Conservation (phyloP, 1,284 basidiomycete genomes). For the Ustilago xerochloae region DNA sequence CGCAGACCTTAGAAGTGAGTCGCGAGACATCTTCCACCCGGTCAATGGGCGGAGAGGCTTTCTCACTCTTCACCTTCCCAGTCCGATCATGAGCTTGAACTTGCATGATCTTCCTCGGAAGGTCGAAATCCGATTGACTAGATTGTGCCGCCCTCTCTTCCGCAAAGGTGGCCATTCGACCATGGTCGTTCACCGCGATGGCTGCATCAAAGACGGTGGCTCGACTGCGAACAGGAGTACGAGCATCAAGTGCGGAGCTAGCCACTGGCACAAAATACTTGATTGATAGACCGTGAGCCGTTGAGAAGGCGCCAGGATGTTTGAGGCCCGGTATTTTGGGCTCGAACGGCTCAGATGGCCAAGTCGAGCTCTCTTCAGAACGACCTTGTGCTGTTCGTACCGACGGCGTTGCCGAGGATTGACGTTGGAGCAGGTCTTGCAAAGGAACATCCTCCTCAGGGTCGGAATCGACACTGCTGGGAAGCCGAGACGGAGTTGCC, state of each 20-base stretch:
- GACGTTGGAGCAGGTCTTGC: conserved; percentile 29
- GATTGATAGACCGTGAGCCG: conserved; percentile 10
- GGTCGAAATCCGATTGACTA: not conserved
- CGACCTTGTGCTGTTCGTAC: not conserved
- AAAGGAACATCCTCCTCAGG: conserved; percentile 37
- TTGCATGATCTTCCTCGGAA: conserved; percentile 16
- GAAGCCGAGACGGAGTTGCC: not conserved
- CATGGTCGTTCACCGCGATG: conserved; percentile 24
- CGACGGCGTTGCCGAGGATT: not conserved
- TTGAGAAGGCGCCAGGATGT: conserved; percentile 3
- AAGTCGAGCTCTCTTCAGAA: not conserved
- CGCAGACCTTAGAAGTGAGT: conserved; percentile 41
- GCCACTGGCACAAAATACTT: conserved; percentile 20
- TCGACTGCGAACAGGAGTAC: conserved; percentile 5
- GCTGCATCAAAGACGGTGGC: conserved; percentile 24
- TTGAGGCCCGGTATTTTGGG: conserved; percentile 4
- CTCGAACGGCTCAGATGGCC: conserved; percentile 15
- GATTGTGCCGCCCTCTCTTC: not conserved
- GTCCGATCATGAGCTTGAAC: conserved; percentile 7
- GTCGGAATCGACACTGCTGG: conserved; percentile 19
- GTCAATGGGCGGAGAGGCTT: conserved; percentile 17
- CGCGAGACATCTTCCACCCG: conserved; percentile 32
- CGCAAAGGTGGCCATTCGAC: conserved; percentile 16
- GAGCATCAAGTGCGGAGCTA: conserved; percentile 3
- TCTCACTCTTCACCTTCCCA: conserved; percentile 8